A percentile compares a stretch with the other conserved stretches of the same genome.
Conservation (phyloP, 2,329 filamentous ascomycete genomes). For the Ophiobolus disseminans region DNA sequence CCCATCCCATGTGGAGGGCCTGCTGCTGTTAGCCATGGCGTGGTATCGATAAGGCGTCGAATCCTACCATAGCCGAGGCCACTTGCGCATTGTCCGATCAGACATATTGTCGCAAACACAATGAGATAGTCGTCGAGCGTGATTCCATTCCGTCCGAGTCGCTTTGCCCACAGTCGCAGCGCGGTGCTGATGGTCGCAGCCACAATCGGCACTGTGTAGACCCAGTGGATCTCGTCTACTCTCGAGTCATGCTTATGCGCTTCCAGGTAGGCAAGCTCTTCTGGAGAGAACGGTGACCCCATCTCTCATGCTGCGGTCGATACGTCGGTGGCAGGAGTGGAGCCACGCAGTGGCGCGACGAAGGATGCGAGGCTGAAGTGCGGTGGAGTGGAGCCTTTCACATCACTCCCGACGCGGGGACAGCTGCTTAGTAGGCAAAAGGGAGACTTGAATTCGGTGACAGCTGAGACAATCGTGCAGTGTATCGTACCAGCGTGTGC, state of each 20-base stretch:
- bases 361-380: slow-evolving; percentile 13
- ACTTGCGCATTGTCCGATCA: slow-evolving; percentile 38
- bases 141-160: slow-evolving; percentile 39
- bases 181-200: slow-evolving; percentile 33
- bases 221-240: slow-evolving; percentile 39
- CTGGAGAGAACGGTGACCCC: slow-evolving; percentile 37
- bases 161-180: slow-evolving; percentile 40
- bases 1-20: slow-evolving; percentile 45
- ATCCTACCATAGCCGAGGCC: slow-evolving; percentile 37
- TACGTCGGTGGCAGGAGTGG: slow-evolving; percentile 4
- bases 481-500: slow-evolving; percentile 2
- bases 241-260: slow-evolving; percentile 38
- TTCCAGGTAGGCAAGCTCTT: slow-evolving; percentile 36
- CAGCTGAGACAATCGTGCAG: background rate
- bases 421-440: background rate
- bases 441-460: background rate
- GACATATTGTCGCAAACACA: slow-evolving; percentile 38
- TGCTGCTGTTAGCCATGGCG: slow-evolving; percentile 17
- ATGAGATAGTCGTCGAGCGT: slow-evolving; percentile 44
- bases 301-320: slow-evolving; percentile 14
- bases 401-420: slow-evolving; percentile 4
- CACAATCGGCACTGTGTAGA: slow-evolving; percentile 41
- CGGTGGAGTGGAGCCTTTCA: slow-evolving; percentile 4
- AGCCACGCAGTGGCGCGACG: slow-evolving; percentile 7
- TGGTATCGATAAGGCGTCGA: background rate